These are phyloP conservation scores for Ophiorrhiza pumila DNA, from an alignment of 257 asterid species.

Conservation along the genomic window DNA sequence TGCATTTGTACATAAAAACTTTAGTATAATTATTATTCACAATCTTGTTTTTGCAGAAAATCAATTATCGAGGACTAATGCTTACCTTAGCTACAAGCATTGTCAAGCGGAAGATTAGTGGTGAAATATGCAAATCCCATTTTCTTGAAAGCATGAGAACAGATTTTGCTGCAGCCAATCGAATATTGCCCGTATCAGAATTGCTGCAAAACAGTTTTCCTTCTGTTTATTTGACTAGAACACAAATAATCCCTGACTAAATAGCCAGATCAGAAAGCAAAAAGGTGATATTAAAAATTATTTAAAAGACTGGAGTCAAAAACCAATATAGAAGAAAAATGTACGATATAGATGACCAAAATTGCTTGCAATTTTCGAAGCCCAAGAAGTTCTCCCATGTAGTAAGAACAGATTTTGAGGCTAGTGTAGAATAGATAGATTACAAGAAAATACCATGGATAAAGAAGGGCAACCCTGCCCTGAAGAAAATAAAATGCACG, in stretches of 20 bases:
- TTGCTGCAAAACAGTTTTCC: conserved; percentile 40
- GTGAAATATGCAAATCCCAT: conserved; percentile 89
- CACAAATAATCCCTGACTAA: not conserved
- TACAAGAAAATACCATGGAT: not conserved
- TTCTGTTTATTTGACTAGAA: not conserved
- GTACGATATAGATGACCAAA: not conserved
- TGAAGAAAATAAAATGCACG: not conserved
- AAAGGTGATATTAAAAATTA: not conserved
- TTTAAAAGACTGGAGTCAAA: not conserved
- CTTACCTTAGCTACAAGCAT: conserved; percentile 68
- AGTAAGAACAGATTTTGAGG: not conserved
- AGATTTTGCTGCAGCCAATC: conserved; percentile 86
- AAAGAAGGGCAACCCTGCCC: not conserved
- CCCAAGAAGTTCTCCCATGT: not conserved
- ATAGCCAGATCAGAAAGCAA: not conserved
- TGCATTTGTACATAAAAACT: not conserved
- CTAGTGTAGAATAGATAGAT: not conserved
- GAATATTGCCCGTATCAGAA: conserved; percentile 48
- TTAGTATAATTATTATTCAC: not conserved
- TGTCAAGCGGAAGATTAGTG: conserved; percentile 62
- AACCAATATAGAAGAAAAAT: not conserved
- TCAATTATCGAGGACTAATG: conserved; percentile 1
- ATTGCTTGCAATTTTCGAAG: not conserved
- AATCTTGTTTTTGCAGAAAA: not conserved
- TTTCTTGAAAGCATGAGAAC: conserved; percentile 79